Percentiles rank a stretch among this genome's conserved stretches.
Evolutionary conservation across 331 rosid genomes (phyloP).

Genomic region (Erythrophleum ivorense): DNA sequence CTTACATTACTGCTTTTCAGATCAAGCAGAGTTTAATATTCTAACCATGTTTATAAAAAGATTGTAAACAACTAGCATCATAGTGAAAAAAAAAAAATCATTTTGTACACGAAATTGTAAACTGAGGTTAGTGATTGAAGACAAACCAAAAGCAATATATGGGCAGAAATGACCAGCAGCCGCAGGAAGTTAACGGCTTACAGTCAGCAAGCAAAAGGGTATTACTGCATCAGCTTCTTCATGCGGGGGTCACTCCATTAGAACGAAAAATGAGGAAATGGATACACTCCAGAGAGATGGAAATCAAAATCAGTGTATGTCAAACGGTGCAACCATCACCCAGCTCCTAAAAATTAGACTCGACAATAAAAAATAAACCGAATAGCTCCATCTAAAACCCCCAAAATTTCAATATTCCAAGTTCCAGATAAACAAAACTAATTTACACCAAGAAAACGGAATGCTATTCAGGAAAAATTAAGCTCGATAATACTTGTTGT

Average conservation of each 20-base stretch:
- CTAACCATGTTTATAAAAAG: neutral
- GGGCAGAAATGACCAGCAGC: slow-evolving; percentile 12
- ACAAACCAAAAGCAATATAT: neutral
- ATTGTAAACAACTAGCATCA: neutral
- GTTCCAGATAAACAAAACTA: slow-evolving; percentile 16
- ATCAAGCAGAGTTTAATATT: neutral
- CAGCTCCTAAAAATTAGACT: neutral
- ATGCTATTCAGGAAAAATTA: neutral
- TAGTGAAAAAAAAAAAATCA: neutral
- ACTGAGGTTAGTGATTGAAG: neutral
- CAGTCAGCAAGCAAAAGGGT: neutral
- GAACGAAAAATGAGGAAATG: neutral
- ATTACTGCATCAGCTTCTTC: neutral
- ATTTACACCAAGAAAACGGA: slow-evolving; percentile 18
- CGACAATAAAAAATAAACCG: slow-evolving; percentile 11
- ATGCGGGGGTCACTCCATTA: neutral
- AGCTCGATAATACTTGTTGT: neutral
- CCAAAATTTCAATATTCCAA: slow-evolving; percentile 12
- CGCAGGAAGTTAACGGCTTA: slow-evolving; percentile 1
- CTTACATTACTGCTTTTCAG: neutral
- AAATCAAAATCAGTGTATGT: slow-evolving; percentile 34
- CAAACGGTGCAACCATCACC: neutral
- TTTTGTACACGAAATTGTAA: neutral
- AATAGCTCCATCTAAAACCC: neutral
- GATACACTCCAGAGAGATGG: neutral